These are phyloP conservation scores for Nakazawaea laoshanensis DNA, from an alignment of 805 yeast species.

Conservation along the genomic window DNA sequence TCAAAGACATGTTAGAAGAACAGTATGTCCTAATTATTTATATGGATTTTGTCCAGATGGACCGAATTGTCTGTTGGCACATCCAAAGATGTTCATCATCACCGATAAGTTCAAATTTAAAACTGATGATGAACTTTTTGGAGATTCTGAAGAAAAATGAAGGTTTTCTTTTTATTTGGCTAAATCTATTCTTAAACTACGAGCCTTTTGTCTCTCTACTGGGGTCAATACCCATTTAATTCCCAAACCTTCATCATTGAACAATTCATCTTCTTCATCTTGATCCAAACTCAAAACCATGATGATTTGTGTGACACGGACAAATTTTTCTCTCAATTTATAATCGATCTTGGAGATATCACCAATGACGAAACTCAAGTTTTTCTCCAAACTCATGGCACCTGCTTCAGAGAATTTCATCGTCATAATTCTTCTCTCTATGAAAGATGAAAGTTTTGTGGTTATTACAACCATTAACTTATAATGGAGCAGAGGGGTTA, in stretches of 20 bases:
- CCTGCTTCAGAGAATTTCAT: conserved; percentile 32
- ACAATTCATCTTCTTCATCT: conserved; percentile 29
- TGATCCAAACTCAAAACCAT: conserved; percentile 79
- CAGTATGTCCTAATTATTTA: conserved; percentile 69
- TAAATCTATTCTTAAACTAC: conserved; percentile 44
- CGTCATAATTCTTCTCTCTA: conserved; percentile 64
- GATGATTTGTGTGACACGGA: conserved; percentile 77
- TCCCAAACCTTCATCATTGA: conserved; percentile 29
- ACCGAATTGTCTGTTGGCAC: conserved; percentile 66
- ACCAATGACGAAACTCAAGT: conserved; percentile 63
- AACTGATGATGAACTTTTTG: conserved; percentile 28
- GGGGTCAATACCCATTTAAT: conserved; percentile 73
- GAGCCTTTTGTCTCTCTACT: conserved; percentile 58
- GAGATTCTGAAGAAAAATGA: conserved; percentile 15
- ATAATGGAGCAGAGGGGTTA: conserved; percentile 28
- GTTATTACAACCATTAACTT: conserved; percentile 7
- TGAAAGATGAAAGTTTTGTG: conserved; percentile 32
- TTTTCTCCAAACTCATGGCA: conserved; percentile 51
- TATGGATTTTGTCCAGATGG: conserved; percentile 95
- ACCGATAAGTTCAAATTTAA: conserved; percentile 36
- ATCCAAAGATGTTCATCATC: conserved; percentile 63
- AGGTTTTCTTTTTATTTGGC: conserved; percentile 11
- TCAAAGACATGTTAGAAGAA: conserved; percentile 70
- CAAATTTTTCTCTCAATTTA: conserved; percentile 66
- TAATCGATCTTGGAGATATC: conserved; percentile 69